Conservation (phyloP, 495 filamentous ascomycete species). For the Hypoxylon fuscum region DNA sequence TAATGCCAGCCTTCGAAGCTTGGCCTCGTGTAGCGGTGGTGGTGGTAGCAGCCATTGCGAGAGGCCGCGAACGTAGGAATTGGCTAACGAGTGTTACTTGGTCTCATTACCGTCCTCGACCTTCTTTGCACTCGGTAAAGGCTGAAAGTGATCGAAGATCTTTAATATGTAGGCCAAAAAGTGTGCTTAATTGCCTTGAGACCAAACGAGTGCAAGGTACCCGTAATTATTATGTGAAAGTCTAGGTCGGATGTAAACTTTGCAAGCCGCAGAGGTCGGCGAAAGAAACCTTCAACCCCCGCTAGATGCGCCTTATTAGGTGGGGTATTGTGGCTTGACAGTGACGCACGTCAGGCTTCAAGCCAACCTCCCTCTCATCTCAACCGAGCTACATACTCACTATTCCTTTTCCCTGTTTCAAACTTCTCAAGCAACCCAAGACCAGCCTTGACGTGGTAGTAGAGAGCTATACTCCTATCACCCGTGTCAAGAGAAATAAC, state of each 20-base stretch:
- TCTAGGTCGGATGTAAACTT: too few species aligned
- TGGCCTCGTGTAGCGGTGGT: slow-evolving; percentile 27
- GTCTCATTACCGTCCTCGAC: background rate
- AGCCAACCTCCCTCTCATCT: too few species aligned
- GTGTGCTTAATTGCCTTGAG: background rate
- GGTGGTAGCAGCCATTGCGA: slow-evolving; percentile 26
- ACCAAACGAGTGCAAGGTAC: background rate
- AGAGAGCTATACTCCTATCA: slow-evolving; percentile 99
- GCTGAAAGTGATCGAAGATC: too few species aligned
- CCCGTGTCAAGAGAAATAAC: slow-evolving; percentile 11
- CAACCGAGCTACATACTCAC: background rate
- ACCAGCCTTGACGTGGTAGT: slow-evolving; percentile 72
- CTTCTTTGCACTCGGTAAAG: too few species aligned
- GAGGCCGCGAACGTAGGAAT: too few species aligned
- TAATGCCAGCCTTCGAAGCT: slow-evolving; percentile 43
- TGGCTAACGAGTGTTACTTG: background rate
- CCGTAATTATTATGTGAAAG: background rate
- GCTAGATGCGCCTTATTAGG: background rate
- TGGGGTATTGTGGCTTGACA: background rate
- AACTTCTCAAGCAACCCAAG: slow-evolving; percentile 15
- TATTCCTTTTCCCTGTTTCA: slow-evolving; percentile 4
- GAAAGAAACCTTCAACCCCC: too few species aligned
- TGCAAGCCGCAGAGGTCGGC: background rate
- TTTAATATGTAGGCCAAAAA: background rate
- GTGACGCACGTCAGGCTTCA: background rate